Base-by-base conservation (phyloP, 495 filamentous ascomycete genomes). In the Lophiotrema nucula region DNA sequence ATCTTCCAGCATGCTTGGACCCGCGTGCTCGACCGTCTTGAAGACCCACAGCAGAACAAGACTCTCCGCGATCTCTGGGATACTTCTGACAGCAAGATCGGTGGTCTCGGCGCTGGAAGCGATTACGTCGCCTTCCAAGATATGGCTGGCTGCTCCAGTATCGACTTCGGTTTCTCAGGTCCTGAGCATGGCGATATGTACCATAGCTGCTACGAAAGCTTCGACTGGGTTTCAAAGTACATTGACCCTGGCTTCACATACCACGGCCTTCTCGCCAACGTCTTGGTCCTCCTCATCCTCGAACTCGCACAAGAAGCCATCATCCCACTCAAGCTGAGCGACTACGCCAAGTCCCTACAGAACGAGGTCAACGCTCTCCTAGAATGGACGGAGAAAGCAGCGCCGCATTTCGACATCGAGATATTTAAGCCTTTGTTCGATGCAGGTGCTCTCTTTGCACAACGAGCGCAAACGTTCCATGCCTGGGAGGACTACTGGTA, bases 101-200 rank as follows among this genome's bases (percentile, higher is more conserved):
- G 83, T 4, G 83, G 83, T 0, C 76, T 96, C 1, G 90, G 89
- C 44, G 83, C 84, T 11, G 88, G 83, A n/a, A 88, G 89, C 65
- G 93, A 97, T 68, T 93, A 89, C 65, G 87, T 92, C 25, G 83
- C 92, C 28, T 98, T 96, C 71, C 92, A 96, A 70, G 83, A 92
- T 62, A 88, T 97, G 22, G 92, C 89, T n/a, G 93, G 93, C 38
- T 89, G 86, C 3, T 91, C 89, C 4, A 92, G 88, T 16, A 77
- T 97, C 48, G 93, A 97, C 69, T 82, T 98, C 61, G 80, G 83
- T 33, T 98, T 98, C 63, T 68, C 72, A 35, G 89, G 88, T 16
- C 56, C 58, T 12, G 73, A 78, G 16, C 67, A 77, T 44, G 67
- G 58, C 19, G 91, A 78, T 69, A 90, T 92, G 2, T 85, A 86